Conservation (phyloP, 2,329 filamentous ascomycete species). For the Ophiocordyceps sinensis region DNA sequence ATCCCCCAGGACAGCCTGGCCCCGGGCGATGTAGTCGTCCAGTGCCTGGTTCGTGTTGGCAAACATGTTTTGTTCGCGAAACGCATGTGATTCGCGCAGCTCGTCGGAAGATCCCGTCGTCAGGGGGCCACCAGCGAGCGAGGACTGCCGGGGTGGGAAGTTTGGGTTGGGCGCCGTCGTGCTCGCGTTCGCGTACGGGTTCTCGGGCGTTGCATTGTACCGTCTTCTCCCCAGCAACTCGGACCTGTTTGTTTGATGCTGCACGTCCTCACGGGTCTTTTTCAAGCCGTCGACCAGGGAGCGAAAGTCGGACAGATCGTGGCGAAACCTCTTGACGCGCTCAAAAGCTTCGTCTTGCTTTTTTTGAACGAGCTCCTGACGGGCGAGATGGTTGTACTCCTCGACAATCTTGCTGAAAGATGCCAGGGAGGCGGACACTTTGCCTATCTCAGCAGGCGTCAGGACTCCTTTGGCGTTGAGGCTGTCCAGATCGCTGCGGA, state of each 20-base stretch:
- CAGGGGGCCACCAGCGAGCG: constrained; percentile 15
- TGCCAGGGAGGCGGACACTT: constrained; percentile 64
- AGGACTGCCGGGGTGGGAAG: constrained; percentile 28
- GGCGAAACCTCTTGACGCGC: constrained; percentile 70
- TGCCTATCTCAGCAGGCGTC: constrained; percentile 42
- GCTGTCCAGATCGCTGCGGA: constrained; percentile 61
- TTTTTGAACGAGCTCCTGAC: constrained; percentile 75
- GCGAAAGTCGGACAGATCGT: constrained; percentile 69
- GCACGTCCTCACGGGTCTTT: constrained; percentile 59
- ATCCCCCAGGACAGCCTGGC: constrained; percentile 79
- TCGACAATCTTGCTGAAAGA: constrained; percentile 80
- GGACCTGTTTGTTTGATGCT: constrained; percentile 49
- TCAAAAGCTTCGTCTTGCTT: constrained; percentile 88
- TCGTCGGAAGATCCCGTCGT: constrained; percentile 42
- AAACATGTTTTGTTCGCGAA: constrained; percentile 85
- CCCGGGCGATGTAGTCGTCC: constrained; percentile 87
- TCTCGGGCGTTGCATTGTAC: constrained; percentile 71
- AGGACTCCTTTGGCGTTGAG: constrained; percentile 52
- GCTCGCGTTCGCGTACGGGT: constrained; percentile 61
- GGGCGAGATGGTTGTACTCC: constrained; percentile 75
- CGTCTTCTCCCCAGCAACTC: constrained; percentile 79
- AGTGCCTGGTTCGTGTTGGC: constrained; percentile 66
- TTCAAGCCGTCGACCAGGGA: constrained; percentile 66
- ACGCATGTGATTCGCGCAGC: constrained; percentile 63
- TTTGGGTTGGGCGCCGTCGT: constrained; percentile 1